Percentiles rank a stretch among this genome's conserved stretches.
Conservation (phyloP, 352 stramenopile genomes). For the Globisporangium megalacanthum region DNA sequence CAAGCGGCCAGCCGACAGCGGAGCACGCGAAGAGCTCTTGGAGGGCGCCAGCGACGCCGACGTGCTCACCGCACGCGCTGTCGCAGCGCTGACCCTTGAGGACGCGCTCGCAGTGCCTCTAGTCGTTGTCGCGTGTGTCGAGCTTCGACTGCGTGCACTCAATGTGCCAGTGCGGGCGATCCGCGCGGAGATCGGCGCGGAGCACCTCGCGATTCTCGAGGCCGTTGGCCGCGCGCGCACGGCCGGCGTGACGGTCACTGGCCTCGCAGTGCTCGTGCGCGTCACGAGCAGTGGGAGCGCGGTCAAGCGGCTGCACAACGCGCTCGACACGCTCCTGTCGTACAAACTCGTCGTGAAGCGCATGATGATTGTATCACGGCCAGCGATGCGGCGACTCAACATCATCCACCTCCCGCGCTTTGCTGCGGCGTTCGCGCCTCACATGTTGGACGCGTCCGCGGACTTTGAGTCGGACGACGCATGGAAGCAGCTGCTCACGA, state of each 20-base stretch:
- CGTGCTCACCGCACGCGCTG: neutral
- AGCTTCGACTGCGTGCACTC: conserved; percentile 60
- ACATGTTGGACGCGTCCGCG: conserved; percentile 64
- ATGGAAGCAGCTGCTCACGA: conserved; percentile 57
- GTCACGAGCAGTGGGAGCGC: conserved; percentile 16
- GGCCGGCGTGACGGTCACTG: conserved; percentile 50
- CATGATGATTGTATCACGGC: conserved; percentile 70
- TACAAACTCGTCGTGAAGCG: conserved; percentile 75
- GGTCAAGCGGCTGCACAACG: conserved; percentile 75
- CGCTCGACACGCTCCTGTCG: conserved; percentile 71
- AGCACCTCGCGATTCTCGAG: conserved; percentile 65
- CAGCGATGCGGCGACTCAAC: conserved; percentile 61
- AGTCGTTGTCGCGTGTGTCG: conserved; percentile 49
- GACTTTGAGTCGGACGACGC: conserved; percentile 83
- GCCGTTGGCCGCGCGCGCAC: conserved; percentile 44
- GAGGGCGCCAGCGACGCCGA: neutral
- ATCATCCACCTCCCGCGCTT: conserved; percentile 80
- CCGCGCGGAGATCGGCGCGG: conserved; percentile 48
- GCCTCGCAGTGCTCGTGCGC: conserved; percentile 27
- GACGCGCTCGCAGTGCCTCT: conserved; percentile 13
- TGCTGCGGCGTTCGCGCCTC: conserved; percentile 41
- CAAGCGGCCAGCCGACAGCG: conserved; percentile 26
- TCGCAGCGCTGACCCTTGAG: conserved; percentile 1
- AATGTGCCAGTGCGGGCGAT: conserved; percentile 63
- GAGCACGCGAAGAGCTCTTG: neutral